Base-by-base conservation (phyloP, 2,329 filamentous ascomycete genomes). In the Beauveria australis region DNA sequence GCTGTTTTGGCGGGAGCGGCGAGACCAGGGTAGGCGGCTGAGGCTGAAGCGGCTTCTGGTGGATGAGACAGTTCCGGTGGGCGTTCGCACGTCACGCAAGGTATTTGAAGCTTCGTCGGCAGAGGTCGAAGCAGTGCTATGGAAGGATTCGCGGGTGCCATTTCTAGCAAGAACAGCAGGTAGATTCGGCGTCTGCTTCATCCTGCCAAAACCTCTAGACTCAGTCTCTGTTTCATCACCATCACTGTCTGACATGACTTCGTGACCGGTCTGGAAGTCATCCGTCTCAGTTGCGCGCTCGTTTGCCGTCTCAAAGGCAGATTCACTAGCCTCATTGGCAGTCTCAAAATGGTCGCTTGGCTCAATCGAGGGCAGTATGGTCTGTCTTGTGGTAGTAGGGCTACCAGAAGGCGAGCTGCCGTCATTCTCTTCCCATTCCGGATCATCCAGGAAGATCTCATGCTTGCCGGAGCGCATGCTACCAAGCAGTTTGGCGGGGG, bases 191-290 rank as follows among this genome's bases (percentile, higher is more conserved):
- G 76, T 73, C 37, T 74, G 74, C 66, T 70, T 76, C 65, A 77
- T 75, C 28, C 71, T 73, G 41, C 74, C 73, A 44, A 76, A 73
- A 28, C 75, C 77, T 67, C 75, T 77, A 3, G 77, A 75, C 72
- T 97, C 93, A 2, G 92, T 97, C 75, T 96, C 93, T 1, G 92
- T 96, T 53, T 89, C 78, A 3, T 75, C 80, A 66, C 92, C 89
- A 63, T 91, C 91, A 61, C 85, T 89, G 69, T 87, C 92, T 18
- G 81, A 82, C 57, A 86, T 75, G 24, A 91, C 89, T 67, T 97
- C 94, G 18, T 86, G 84, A n/a, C 90, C 92, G 4, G 93, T 97
- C 72, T 96, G 89, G 83, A 97, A 97, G 64, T 91, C 91, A 66
- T 97, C 93, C 12, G 92, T 96, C 75, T 96, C 92, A 0, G 91